Base-by-base conservation (phyloP, 768 basidiomycete genomes). In the Leucocoprinus leucothites region DNA sequence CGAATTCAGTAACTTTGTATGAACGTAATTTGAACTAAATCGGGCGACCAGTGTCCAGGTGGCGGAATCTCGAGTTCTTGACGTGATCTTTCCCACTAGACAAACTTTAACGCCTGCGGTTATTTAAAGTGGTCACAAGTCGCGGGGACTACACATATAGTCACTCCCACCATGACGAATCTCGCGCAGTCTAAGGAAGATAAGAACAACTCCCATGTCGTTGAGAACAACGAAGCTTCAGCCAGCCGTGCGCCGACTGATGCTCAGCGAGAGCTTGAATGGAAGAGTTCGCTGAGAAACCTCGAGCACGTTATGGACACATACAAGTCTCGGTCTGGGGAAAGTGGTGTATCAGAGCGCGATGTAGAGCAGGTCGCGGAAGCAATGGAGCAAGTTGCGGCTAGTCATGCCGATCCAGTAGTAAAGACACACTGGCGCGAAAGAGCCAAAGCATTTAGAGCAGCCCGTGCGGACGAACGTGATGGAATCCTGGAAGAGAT, bases 371-470 rank as follows among this genome's bases (percentile, higher is more conserved):
- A 48, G 28, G 54, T 56, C 3, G 47, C 54, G 22, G 8, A 3
- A 3, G 54, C 54, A 9, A 49, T 56, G 38, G 46, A 49, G 3
- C 38, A 56, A 26, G 54, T 49, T n/a, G 54, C 28, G 25, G 16
- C 6, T 22, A 49, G 40, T 16, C 54, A 56, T 19, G 18, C 53
- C 3, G 53, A 56, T 25, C 47, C 47, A 21, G 41, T 34, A 14
- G 48, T 41, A 19, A 49, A 43, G 40, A 22, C 1, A 9, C 26
- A 56, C 3, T 56, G 54, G 48, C 38, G 18, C 19, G 46, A 55
- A n/a, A 56, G 13, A 24, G 48, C 54, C 16, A n/a, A 18, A 24
- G 31, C 16, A 24, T 56, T 56, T 21, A 56, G 48, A 18, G 16
- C 4, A 16, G 54, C 40, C 4, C n/a, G 38, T 5, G 14, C n/a